A percentile compares a stretch with the other conserved stretches of the same genome.
These are phyloP conservation scores for Nigrospora osmanthi DNA, from an alignment of 2,329 filamentous ascomycete genomes.

Conservation along the genomic window DNA sequence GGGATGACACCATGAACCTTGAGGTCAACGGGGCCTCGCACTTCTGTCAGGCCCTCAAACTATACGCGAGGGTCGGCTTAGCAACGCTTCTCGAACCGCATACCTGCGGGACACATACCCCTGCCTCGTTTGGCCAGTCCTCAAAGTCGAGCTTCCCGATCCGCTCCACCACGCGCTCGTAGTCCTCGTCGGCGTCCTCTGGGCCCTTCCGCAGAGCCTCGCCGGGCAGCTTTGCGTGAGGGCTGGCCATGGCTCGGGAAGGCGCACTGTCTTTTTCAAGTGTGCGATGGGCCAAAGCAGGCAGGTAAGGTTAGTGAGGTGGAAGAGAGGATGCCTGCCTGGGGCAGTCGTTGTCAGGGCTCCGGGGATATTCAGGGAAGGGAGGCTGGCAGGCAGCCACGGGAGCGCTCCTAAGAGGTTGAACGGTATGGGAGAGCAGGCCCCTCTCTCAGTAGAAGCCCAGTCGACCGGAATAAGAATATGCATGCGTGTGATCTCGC, in stretches of 20 bases:
- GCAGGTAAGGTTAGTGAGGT: no score
- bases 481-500: no score
- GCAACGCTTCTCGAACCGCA: no score
- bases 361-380: no score
- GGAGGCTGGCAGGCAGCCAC: no score
- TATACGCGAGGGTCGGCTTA: constrained; percentile 19
- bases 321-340: no score
- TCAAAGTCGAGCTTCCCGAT: constrained; percentile 15
- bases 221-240: not conserved
- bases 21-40: constrained; percentile 57
- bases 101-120: constrained; percentile 25
- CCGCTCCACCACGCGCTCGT: constrained; percentile 8
- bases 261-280: not conserved
- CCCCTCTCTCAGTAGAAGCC: no score
- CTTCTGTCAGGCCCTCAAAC: constrained; percentile 62
- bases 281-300: no score
- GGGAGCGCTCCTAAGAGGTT: no score
- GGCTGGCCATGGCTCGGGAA: not conserved
- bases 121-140: constrained; percentile 43
- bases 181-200: constrained; percentile 11
- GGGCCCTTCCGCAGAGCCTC: constrained; percentile 1
- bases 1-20: constrained; percentile 60
- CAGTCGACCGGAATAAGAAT: no score
- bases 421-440: no score
- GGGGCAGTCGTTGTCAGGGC: no score